Evolutionary conservation across 345 rosid species (phyloP), one percentile per base, ranked within the genome.

Genomic region (Passiflora organensis): DNA sequence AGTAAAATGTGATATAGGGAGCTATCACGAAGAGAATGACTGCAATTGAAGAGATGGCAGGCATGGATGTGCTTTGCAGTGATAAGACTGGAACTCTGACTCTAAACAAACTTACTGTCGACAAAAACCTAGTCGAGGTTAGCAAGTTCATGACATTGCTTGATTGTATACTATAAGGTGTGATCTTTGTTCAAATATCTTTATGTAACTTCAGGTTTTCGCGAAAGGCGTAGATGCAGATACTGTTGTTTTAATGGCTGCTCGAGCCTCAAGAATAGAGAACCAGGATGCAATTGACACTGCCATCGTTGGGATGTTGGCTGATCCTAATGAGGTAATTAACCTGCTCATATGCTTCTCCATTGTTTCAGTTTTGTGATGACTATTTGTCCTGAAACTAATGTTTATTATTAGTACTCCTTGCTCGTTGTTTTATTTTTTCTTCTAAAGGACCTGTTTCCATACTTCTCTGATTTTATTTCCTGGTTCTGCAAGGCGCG

Each of bases 1-100:
- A 45, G 28, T 53, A 51, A 19, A 42, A 71, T 45, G 42, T 60
- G 48, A 58, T 73, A 19, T 76, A 91, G 97, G 97, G 99, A 57
- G 99, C 99, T 50, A 93, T 93, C 67, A 93, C 99, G 6, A 93
- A 93, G 83, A 84, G 97, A 77, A 93, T 93, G 99, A 93, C 99
- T 47, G 97, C 96, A 25, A 93, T 93, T 47, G 99, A 93, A 69
- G 99, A 89, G 76, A 93, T 93, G 99, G 99, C 99, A 16, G 98
- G 96, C 72, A 91, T 91, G 98, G 98, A 91, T 65, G 98, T 91
- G 63, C 95, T 91, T 63, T 88, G 97, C 74, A 89, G 99, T 65
- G 97, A 93, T 78, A 93, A 93, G 77, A 93, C 99, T 2, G 97
- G 99, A 59, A 89, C 99, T n/a, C 68, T 93, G 73, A 89, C 99